These are phyloP conservation scores for Parasarocladium wereldwijsianum DNA, from an alignment of 2,329 filamentous ascomycete genomes.

Conservation along the genomic window DNA sequence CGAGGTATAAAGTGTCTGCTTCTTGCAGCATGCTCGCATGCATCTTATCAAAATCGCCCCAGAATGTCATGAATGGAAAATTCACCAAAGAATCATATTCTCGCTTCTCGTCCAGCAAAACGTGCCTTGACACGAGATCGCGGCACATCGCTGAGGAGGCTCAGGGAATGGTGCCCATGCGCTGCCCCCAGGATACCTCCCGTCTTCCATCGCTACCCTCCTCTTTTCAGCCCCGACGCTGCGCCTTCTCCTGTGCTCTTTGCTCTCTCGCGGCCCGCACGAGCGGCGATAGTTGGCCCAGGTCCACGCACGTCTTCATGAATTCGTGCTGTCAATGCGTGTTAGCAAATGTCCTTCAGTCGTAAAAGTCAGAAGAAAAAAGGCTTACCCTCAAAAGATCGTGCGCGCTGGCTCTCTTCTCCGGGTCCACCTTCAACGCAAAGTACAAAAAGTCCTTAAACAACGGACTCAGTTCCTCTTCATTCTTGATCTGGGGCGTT, in stretches of 20 bases:
- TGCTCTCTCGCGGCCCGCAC: constrained; percentile 77
- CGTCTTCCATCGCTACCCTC: constrained; percentile 11
- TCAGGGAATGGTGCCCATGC: no score
- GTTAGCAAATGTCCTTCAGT: constrained; percentile 9
- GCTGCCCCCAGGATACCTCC: no score
- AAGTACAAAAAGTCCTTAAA: constrained; percentile 89
- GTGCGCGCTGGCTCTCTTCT: constrained; percentile 90
- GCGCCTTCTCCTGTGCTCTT: constrained; percentile 69
- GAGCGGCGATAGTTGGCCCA: constrained; percentile 68
- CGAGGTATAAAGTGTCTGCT: no score
- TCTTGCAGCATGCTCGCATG: no score
- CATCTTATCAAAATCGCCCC: no score
- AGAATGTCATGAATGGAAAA: no score
- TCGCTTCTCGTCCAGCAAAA: no score
- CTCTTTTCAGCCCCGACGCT: no score
- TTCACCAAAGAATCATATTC: no score
- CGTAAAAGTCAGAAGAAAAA: constrained; percentile 6
- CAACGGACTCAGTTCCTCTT: constrained; percentile 62
- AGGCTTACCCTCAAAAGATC: constrained; percentile 73
- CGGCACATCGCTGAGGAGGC: no score
- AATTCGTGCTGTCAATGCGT: constrained; percentile 50
- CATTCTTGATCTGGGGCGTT: constrained; percentile 88
- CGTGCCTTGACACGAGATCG: no score
- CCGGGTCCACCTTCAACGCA: constrained; percentile 89
- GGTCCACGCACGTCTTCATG: constrained; percentile 61